Base-by-base conservation (phyloP, 371 early-diverging fungal genomes). In the Mucor velutinosus region DNA sequence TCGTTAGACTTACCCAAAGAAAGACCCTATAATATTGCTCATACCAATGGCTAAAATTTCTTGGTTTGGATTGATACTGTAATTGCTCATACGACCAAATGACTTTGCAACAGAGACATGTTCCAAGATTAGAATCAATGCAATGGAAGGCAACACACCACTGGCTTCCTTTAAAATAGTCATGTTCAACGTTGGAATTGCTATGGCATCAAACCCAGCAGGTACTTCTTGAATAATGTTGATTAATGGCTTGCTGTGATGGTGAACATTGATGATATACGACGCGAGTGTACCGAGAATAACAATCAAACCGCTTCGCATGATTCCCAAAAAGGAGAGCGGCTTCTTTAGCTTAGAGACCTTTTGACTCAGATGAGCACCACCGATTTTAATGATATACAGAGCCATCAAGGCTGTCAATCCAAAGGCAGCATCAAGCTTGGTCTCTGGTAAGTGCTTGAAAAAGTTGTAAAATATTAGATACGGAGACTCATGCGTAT, bases 41-140 rank as follows among this genome's bases (percentile, higher is more conserved):
- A 91, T 37, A 14, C 96, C 96, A 30, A 96, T 82, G 3, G 96
- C 95, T 21, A 95, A 76, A 19, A 95, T 75, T 67, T 97, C 97
- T 76, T 95, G 95, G 71, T 89, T 88, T 35, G 91, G 76, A 43
- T 87, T 73, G 62, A 91, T 67, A 5, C 56, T 67, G 51, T 80
- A 80, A 49, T 74, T 71, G 35, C 81, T 89, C 77, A 78, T 86
- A 77, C 83, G 88, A 80, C 75, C 95, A 82, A 94, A 94, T 5
- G 75, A 62, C 35, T 76, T 93, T 49, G 87, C 87, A 29, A 94
- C 87, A 3, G 94, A 90, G 35, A 94, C 86, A 72, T 94, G 94
- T 68, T 96, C 96, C 58, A 95, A 72, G 45, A 94, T 82, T 43
- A 88, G 72, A 35, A 94, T 89, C 12, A 94, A 67, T 6, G 89